These are phyloP conservation scores for Leishmania amazonensis DNA, from an alignment of 208 protist genomes.

Conservation along the genomic window DNA sequence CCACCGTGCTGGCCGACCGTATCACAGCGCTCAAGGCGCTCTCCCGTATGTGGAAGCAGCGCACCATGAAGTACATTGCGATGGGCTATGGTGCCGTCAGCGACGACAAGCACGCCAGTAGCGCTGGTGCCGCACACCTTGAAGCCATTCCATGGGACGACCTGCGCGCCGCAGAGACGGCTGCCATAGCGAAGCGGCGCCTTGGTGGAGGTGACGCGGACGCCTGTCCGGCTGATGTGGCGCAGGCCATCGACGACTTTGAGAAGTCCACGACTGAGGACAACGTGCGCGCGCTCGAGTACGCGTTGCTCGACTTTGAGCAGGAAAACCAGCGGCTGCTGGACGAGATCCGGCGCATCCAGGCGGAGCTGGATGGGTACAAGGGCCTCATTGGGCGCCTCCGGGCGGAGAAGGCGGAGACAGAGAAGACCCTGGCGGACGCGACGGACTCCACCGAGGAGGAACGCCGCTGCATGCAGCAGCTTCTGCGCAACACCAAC, in stretches of 20 bases:
- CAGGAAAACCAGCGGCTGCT: conserved; percentile 61
- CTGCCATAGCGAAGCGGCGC: conserved; percentile 41
- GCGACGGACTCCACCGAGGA: conserved; percentile 36
- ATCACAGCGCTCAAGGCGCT: conserved; percentile 40
- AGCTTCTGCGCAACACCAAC: conserved; percentile 40
- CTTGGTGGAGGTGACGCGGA: conserved; percentile 27
- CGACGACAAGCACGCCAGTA: conserved; percentile 5
- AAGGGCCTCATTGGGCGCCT: conserved; percentile 57
- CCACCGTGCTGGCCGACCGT: conserved; percentile 39
- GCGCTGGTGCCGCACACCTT: conserved; percentile 8
- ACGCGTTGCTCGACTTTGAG: conserved; percentile 53
- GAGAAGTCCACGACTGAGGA: conserved; percentile 63
- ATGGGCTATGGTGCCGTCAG: conserved; percentile 41
- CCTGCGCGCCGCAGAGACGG: conserved; percentile 50
- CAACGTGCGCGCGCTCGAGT: conserved; percentile 58
- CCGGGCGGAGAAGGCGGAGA: conserved; percentile 44
- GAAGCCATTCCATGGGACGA: conserved; percentile 52
- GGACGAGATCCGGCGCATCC: conserved; percentile 40
- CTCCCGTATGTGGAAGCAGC: conserved; percentile 74
- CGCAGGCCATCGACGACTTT: conserved; percentile 43
- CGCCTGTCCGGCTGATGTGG: conserved; percentile 21
- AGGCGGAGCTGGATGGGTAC: conserved; percentile 43
- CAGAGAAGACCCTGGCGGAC: conserved; percentile 40
- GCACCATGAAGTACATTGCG: conserved; percentile 69
- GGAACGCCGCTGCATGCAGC: conserved; percentile 40